A percentile compares a stretch with the other conserved stretches of the same genome.
phyloP scores from a whole-genome alignment of 768 basidiomycete genomes.

The Lactarius sanguifluus region DNA sequence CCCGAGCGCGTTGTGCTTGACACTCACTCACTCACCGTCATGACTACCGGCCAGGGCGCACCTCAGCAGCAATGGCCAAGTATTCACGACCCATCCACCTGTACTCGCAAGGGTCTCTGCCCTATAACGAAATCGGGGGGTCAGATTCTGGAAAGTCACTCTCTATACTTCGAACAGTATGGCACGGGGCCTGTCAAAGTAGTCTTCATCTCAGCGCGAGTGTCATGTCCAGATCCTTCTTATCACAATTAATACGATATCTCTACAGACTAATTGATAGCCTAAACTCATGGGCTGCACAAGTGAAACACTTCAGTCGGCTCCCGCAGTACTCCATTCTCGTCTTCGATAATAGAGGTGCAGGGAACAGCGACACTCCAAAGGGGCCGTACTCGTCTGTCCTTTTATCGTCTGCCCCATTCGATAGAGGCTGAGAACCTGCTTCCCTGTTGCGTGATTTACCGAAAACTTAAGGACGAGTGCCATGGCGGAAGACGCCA shows the following conservation, averaged over 20 bases:
- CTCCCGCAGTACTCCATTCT: constrained; percentile 56
- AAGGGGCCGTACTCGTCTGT: constrained; percentile 75
- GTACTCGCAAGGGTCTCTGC: constrained; percentile 71
- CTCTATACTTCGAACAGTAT: constrained; percentile 79
- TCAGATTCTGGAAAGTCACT: constrained; percentile 60
- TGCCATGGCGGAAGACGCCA: constrained; percentile 74
- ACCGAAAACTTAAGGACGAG: constrained; percentile 49
- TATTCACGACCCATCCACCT: constrained; percentile 60
- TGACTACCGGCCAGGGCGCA: neutral
- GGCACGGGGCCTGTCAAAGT: constrained; percentile 64
- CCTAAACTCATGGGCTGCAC: constrained; percentile 61
- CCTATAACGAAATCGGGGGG: constrained; percentile 57
- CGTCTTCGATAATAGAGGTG: constrained; percentile 85
- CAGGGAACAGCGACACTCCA: constrained; percentile 71
- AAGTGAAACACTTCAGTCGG: constrained; percentile 62
- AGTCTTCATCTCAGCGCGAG: constrained; percentile 73
- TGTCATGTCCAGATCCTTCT: neutral
- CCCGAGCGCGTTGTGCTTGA: neutral
- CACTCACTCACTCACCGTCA: neutral
- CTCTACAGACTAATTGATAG: constrained; percentile 54
- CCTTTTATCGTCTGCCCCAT: constrained; percentile 13
- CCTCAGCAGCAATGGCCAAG: constrained; percentile 37
- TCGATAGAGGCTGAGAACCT: neutral
- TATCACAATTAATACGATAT: neutral
- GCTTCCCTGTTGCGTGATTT: neutral